Evolutionary conservation across 441 rosid species (phyloP).

Genomic region (Corymbia calophylla): DNA sequence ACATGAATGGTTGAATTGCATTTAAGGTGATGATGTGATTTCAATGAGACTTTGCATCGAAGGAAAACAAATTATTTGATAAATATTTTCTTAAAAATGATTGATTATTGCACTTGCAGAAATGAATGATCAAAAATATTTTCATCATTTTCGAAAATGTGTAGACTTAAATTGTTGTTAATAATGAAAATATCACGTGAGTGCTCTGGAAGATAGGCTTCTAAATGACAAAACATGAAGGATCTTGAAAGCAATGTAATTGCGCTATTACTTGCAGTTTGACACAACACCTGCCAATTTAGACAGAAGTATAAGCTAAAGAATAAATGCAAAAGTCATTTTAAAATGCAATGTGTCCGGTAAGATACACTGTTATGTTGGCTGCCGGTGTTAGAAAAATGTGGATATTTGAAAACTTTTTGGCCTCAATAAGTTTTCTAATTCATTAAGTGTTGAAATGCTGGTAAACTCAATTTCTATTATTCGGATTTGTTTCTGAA

Average conservation of each 20-base stretch:
- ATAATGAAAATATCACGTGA: too few species aligned
- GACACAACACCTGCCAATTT: too few species aligned
- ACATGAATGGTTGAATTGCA: neutral
- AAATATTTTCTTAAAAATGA: too few species aligned
- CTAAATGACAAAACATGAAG: too few species aligned
- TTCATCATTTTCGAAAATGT: too few species aligned
- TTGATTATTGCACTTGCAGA: too few species aligned
- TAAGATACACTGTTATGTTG: neutral
- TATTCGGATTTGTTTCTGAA: neutral
- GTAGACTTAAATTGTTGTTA: too few species aligned
- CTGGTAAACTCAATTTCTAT: neutral
- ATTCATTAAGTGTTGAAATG: neutral
- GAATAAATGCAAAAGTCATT: neutral
- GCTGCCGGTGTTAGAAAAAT: neutral
- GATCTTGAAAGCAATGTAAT: too few species aligned
- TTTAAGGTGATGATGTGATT: neutral
- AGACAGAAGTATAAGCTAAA: neutral
- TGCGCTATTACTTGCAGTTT: too few species aligned
- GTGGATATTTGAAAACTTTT: neutral
- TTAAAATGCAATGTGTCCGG: neutral
- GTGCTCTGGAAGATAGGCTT: too few species aligned
- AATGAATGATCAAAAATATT: too few species aligned
- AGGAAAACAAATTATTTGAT: too few species aligned
- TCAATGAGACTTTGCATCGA: neutral
- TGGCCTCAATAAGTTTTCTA: neutral